Conservation (phyloP, 225 moss, liverwort and hornwort species). For the Sphagnum contortum region DNA sequence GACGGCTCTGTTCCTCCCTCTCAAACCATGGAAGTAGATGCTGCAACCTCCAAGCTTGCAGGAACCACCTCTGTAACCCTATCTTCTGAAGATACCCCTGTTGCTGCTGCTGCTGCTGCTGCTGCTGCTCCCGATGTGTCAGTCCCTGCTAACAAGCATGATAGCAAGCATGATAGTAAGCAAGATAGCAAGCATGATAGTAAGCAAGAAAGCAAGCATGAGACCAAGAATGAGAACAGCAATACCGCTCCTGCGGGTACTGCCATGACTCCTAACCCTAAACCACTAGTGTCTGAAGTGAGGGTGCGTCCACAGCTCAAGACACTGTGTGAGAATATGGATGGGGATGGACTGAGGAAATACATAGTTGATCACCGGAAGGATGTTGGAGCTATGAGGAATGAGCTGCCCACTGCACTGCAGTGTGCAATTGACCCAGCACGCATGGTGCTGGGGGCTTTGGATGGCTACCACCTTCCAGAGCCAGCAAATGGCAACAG, state of each 20-base stretch:
- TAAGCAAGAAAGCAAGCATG: too few relatives aligned
- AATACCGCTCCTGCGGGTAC: slow-evolving; percentile 16
- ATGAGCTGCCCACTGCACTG: slow-evolving; percentile 98
- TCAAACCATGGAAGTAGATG: slow-evolving; percentile 94
- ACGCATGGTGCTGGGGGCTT: slow-evolving; percentile 91
- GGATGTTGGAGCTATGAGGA: slow-evolving; percentile 99
- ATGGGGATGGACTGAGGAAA: slow-evolving; percentile 98
- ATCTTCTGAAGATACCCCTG: too few relatives aligned
- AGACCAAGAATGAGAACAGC: neutral
- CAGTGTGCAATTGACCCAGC: slow-evolving; percentile 99
- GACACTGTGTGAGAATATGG: slow-evolving; percentile 98
- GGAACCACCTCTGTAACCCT: slow-evolving; percentile 28
- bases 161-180: slow-evolving; percentile 7
- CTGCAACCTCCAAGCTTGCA: slow-evolving; percentile 22
- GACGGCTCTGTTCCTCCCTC: slow-evolving; percentile 59
- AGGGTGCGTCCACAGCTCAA: slow-evolving; percentile 99
- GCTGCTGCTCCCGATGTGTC: slow-evolving; percentile 77
- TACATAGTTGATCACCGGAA: slow-evolving; percentile 99
- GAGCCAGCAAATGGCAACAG: slow-evolving; percentile 64
- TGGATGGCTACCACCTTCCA: slow-evolving; percentile 98
- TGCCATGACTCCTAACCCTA: slow-evolving; percentile 44
- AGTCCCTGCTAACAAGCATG: slow-evolving; percentile 75
- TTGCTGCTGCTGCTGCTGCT: slow-evolving; percentile 15
- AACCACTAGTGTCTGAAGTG: slow-evolving; percentile 84
- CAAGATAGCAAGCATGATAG: too few relatives aligned